Percentiles rank a stretch among this genome's conserved stretches.
phyloP scores from a whole-genome alignment of 2,329 filamentous ascomycete genomes.

The Pseudopithomyces maydicus region DNA sequence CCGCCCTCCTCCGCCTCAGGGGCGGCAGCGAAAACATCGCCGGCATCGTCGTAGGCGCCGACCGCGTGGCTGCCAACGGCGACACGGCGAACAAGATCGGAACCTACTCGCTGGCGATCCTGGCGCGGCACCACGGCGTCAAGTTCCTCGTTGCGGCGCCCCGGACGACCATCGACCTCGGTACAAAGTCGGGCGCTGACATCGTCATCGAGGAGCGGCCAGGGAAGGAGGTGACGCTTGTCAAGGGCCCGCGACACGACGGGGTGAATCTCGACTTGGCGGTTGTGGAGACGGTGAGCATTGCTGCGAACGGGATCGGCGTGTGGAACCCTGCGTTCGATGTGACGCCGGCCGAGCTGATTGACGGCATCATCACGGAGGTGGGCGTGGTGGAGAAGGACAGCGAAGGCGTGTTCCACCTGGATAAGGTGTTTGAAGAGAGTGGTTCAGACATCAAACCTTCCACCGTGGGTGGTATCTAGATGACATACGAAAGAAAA shows the following conservation, averaged over 20 bases:
- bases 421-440: conserved; percentile 50
- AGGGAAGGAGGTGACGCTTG: conserved; percentile 78
- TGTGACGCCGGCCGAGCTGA: conserved; percentile 84
- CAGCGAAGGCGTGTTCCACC: conserved; percentile 69
- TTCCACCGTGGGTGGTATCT: conserved; percentile 40
- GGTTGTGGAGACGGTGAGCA: conserved; percentile 74
- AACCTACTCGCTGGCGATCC: conserved; percentile 89
- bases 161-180: conserved; percentile 88
- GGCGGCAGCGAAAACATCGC: conserved; percentile 68
- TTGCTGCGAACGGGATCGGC: conserved; percentile 74
- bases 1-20: conserved; percentile 75
- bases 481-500: conserved; percentile 3
- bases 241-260: conserved; percentile 74
- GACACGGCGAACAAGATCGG: conserved; percentile 99
- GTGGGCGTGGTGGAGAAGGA: conserved; percentile 83
- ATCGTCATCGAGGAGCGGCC: conserved; percentile 93
- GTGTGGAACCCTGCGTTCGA: conserved; percentile 99
- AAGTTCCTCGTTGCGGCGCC: conserved; percentile 96
- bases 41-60: conserved; percentile 91
- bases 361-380: conserved; percentile 95
- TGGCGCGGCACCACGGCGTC: conserved; percentile 84
- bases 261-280: conserved; percentile 68
- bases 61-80: conserved; percentile 93
- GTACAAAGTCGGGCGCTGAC: conserved; percentile 74
- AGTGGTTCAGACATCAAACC: conserved; percentile 30